Percentiles rank a stretch among this genome's conserved stretches.
phyloP scores from a whole-genome alignment of 805 yeast genomes.

The Hanseniaspora taiwanica region DNA sequence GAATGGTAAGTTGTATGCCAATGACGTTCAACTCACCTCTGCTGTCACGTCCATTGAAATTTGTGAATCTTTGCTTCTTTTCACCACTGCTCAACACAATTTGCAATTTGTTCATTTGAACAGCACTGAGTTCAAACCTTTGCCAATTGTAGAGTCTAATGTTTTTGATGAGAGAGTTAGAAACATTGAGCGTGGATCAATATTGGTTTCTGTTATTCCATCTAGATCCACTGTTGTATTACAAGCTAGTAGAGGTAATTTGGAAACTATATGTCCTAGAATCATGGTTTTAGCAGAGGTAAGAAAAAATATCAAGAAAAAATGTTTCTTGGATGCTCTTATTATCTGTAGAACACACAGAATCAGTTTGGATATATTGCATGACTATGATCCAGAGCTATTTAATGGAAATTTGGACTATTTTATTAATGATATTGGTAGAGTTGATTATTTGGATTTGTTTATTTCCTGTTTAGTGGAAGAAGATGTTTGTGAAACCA shows the following conservation, averaged over 20 bases:
- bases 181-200: constrained; percentile 81
- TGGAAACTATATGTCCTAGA: constrained; percentile 89
- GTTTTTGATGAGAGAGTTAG: constrained; percentile 70
- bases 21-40: constrained; percentile 42
- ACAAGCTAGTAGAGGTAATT: constrained; percentile 92
- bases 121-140: constrained; percentile 27
- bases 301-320: constrained; percentile 47
- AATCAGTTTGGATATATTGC: constrained; percentile 76
- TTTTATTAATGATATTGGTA: constrained; percentile 58
- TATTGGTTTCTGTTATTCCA: constrained; percentile 72
- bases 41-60: constrained; percentile 74
- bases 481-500: constrained; percentile 72
- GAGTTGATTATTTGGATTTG: constrained; percentile 68
- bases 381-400: constrained; percentile 69
- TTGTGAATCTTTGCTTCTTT: constrained; percentile 58
- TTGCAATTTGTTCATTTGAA: constrained; percentile 69
- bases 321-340: constrained; percentile 61
- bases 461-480: constrained; percentile 77
- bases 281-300: constrained; percentile 82
- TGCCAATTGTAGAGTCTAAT: constrained; percentile 23
- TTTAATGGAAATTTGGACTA: constrained; percentile 50
- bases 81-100: constrained; percentile 80
- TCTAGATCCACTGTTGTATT: constrained; percentile 68
- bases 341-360: constrained; percentile 78
- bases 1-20: constrained; percentile 62